A percentile compares a stretch with the other conserved stretches of the same genome.
Evolutionary conservation across 2,329 filamentous ascomycete genomes (phyloP).

Genomic region (Aureobasidium sp.): DNA sequence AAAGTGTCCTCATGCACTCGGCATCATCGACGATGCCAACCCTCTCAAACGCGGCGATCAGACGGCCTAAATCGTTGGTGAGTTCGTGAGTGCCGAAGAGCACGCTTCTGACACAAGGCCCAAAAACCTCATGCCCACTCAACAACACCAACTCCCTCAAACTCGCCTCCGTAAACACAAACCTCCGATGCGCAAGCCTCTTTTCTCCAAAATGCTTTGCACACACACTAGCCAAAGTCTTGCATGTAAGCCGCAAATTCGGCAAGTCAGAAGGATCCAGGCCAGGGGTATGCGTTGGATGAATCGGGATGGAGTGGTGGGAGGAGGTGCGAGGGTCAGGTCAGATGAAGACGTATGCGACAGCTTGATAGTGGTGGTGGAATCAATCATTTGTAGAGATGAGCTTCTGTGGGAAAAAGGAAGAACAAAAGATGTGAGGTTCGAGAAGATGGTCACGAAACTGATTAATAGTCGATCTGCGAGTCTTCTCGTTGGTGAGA

Average conservation of each 20-base stretch:
- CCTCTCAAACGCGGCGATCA: neutral
- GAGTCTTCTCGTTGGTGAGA: too few relatives aligned
- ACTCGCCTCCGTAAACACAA: neutral
- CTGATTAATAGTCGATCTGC: too few relatives aligned
- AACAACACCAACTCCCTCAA: neutral
- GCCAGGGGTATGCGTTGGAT: too few relatives aligned
- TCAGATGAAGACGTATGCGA: too few relatives aligned
- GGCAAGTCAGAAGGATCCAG: neutral
- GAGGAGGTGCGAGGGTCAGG: too few relatives aligned
- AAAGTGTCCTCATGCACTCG: neutral
- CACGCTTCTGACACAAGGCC: neutral
- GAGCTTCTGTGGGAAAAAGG: too few relatives aligned
- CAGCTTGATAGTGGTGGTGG: too few relatives aligned
- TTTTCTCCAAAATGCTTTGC: neutral
- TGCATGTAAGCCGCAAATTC: constrained; percentile 1
- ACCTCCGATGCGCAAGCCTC: neutral
- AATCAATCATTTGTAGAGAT: too few relatives aligned
- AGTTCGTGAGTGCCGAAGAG: neutral
- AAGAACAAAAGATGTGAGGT: too few relatives aligned
- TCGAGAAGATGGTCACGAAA: too few relatives aligned
- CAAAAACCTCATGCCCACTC: neutral
- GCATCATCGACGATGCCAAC: neutral
- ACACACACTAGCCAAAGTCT: neutral
- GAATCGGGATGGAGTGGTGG: too few relatives aligned
- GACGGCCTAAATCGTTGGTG: neutral